Evolutionary conservation across 768 basidiomycete species (phyloP).

Genomic region (Lactarius sanguifluus): DNA sequence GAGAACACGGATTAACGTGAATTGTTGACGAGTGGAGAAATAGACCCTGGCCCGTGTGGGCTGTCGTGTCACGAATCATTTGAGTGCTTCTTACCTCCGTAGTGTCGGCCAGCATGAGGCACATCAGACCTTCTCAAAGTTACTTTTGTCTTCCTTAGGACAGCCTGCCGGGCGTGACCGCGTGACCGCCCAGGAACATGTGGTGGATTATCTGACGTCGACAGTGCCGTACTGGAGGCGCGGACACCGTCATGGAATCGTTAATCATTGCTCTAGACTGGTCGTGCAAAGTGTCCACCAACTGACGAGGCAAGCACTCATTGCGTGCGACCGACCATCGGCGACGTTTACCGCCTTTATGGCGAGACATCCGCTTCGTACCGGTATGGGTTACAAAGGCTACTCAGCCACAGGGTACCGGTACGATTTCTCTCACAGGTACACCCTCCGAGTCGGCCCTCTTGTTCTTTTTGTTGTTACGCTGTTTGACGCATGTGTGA

Average conservation of each 20-base stretch:
- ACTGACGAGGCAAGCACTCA: not conserved
- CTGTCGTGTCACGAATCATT: not conserved
- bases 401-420: not conserved
- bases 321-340: not conserved
- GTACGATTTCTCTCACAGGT: not conserved
- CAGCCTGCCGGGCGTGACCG: not conserved
- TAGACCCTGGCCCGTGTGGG: not conserved
- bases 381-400: not conserved
- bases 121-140: not conserved
- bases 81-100: not conserved
- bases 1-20: not conserved
- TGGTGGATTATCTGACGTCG: not conserved
- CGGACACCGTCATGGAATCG: not conserved
- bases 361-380: not conserved
- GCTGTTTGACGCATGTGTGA: not conserved
- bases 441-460: slow-evolving; percentile 10
- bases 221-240: not conserved
- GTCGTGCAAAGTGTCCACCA: not conserved
- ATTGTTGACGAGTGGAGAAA: not conserved
- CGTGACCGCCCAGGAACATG: not conserved
- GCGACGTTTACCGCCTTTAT: not conserved
- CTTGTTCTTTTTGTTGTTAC: not conserved
- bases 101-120: not conserved
- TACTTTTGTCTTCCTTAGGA: not conserved
- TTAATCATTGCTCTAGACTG: not conserved